Conservation (phyloP, 176 grass and related monocot genomes). For the Musa schizocarpa region DNA sequence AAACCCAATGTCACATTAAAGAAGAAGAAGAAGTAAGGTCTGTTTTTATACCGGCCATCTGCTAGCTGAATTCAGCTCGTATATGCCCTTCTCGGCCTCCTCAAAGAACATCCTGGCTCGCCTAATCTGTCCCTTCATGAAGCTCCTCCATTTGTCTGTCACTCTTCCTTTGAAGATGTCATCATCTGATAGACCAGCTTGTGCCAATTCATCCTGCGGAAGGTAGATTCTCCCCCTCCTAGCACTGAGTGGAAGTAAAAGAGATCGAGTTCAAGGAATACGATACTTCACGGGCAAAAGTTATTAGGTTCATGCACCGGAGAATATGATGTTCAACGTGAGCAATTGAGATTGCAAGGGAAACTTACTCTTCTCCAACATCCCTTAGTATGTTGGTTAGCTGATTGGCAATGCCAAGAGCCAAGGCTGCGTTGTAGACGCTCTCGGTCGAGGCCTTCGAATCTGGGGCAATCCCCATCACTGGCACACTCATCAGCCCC, state of each 20-base stretch:
- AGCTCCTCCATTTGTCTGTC: conserved; percentile 85
- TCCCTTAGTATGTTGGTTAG: conserved; percentile 96
- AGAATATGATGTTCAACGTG: no score
- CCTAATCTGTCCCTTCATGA: conserved; percentile 93
- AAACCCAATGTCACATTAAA: no score
- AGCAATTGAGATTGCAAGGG: background rate
- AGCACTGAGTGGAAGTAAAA: conserved; percentile 44
- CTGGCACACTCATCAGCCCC: conserved; percentile 89
- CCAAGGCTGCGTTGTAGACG: conserved; percentile 74
- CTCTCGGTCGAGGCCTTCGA: conserved; percentile 64
- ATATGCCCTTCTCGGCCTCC: conserved; percentile 65
- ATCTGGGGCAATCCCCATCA: conserved; percentile 80
- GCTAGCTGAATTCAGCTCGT: conserved; percentile 62
- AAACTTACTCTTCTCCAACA: conserved; percentile 87
- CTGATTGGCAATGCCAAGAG: conserved; percentile 92
- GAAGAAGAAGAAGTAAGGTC: no score
- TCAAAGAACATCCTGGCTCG: conserved; percentile 81
- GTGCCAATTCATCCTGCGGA: conserved; percentile 69
- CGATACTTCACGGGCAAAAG: background rate
- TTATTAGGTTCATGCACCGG: no score
- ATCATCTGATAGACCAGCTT: conserved; percentile 60
- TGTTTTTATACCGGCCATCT: conserved; percentile 73
- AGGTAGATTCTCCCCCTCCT: conserved; percentile 96
- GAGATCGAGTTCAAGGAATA: conserved; percentile 19
- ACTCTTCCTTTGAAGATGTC: conserved; percentile 89